phyloP scores from a whole-genome alignment of 2,329 filamentous ascomycete genomes.

The Botrytis hyacinthi region DNA sequence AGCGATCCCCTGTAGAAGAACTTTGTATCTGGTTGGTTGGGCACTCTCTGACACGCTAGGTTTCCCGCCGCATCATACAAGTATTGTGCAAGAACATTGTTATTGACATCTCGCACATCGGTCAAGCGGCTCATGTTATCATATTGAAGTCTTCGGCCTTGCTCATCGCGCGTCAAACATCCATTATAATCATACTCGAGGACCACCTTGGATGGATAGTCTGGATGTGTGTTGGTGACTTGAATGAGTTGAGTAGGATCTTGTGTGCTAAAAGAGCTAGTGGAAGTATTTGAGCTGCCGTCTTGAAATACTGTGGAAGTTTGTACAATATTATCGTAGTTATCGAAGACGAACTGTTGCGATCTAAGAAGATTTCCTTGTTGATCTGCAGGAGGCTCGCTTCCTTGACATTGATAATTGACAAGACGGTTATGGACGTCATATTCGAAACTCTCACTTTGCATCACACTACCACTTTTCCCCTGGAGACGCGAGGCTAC shows the following conservation, averaged over 20 bases:
- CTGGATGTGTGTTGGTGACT: slow-evolving; percentile 13
- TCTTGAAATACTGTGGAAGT: slow-evolving; percentile 2
- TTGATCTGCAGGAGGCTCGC: background rate
- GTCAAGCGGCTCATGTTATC: slow-evolving; percentile 9
- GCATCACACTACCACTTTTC: background rate
- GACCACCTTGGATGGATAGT: background rate
- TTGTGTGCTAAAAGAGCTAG: background rate
- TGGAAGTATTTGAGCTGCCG: background rate
- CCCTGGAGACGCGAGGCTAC: slow-evolving; percentile 5
- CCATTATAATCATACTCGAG: slow-evolving; percentile 8
- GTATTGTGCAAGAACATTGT: slow-evolving; percentile 6
- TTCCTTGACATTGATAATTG: slow-evolving; percentile 13
- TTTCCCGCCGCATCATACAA: slow-evolving; percentile 11
- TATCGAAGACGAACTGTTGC: slow-evolving; percentile 7
- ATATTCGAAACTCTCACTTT: slow-evolving; percentile 13
- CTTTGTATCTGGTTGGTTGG: background rate
- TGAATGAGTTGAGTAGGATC: slow-evolving; percentile 15
- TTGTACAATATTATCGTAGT: slow-evolving; percentile 13
- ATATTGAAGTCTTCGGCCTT: slow-evolving; percentile 10
- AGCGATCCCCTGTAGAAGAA: slow-evolving; percentile 15
- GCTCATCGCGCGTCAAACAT: slow-evolving; percentile 12
- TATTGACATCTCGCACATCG: background rate
- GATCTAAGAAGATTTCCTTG: background rate
- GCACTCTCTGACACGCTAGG: slow-evolving; percentile 7
- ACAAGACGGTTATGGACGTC: slow-evolving; percentile 15